Base-by-base conservation (phyloP, 805 yeast species). In the Nakazawaea ambrosiae region DNA sequence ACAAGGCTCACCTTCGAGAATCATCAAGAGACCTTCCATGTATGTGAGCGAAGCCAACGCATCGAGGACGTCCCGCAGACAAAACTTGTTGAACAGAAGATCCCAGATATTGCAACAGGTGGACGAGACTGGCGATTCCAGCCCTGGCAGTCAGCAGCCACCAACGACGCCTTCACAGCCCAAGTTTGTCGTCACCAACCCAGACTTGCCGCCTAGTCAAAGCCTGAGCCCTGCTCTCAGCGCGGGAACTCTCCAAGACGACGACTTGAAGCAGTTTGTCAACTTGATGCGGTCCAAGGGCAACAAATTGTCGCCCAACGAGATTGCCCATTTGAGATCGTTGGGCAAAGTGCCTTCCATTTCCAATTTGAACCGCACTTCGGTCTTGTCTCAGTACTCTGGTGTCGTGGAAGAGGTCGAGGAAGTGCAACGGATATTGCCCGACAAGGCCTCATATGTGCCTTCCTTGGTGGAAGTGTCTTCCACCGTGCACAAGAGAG, bases 401-500 rank as follows among this genome's bases (percentile, higher is more conserved):
- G 66, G 65, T 11, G 47, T 61, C 12, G 57, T 61, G n/a, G 63
- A 61, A 12, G 48, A 57, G 31, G 61, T 56, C 15, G 63, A 58
- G 54, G 29, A 63, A 58, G 39, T 58, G 57, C 12, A 53, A 57
- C 23, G 50, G 43, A 43, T 60, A 50, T 19, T 55, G 57, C 20
- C 33, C 5, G 39, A 61, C 52, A 18, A 55, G 50, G 38, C 44
- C 39, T n/a, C 22, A 3, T 16, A 28, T n/a, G 24, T 37, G 15
- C 42, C 44, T 10, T 37, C 44, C 4, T 37, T 41, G 24, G 39
- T 41, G 4, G 44, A 37, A 24, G 33, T 34, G 9, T 30, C 38
- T 5, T 32, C 43, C 12, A 34, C 35, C 9, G 18, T 36, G 41
- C 18, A 45, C 48, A 14, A 47, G 47, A 43, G 53, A 46, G 33